Conservation (phyloP, 2,329 filamentous ascomycete species). For the Ceratocystis cubensis region DNA sequence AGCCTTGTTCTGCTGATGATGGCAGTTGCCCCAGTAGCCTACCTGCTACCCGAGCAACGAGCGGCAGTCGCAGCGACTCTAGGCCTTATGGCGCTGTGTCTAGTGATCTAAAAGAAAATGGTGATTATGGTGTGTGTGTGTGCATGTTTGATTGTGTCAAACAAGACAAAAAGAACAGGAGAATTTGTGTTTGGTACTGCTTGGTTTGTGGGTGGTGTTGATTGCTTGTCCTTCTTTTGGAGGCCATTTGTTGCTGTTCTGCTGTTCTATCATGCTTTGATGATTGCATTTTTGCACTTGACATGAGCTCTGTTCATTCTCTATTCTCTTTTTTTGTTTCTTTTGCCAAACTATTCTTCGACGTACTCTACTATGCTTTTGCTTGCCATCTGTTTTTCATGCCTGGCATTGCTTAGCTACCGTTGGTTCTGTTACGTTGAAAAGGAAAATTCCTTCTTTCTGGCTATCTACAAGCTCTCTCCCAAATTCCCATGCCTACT, state of each 20-base stretch:
- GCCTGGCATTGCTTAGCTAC: not conserved
- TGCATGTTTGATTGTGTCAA: conserved; percentile 10
- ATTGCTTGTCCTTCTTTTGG: conserved; percentile 1
- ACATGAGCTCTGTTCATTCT: not conserved
- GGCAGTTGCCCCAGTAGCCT: not conserved
- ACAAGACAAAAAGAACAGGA: conserved; percentile 2
- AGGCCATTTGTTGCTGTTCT: not conserved
- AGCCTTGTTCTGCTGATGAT: conserved; percentile 13
- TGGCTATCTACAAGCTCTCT: conserved; percentile 9
- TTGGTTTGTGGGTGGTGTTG: conserved; percentile 3
- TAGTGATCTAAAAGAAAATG: conserved; percentile 12
- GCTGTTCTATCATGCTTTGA: conserved; percentile 3
- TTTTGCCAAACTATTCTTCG: not conserved
- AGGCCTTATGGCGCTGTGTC: conserved; percentile 9
- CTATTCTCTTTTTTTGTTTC: not conserved
- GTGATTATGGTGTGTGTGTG: conserved; percentile 9
- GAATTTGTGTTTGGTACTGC: conserved; percentile 7
- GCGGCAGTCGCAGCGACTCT: conserved; percentile 1
- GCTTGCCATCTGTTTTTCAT: not conserved
- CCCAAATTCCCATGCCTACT: conserved; percentile 7
- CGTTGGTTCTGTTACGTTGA: not conserved
- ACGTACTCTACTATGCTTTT: conserved; percentile 1
- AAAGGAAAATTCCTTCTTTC: not conserved
- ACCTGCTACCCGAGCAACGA: conserved; percentile 10
- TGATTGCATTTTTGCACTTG: conserved; percentile 2